Base-by-base conservation (phyloP, 129 eudicot genomes). In the Artemisia annua region DNA sequence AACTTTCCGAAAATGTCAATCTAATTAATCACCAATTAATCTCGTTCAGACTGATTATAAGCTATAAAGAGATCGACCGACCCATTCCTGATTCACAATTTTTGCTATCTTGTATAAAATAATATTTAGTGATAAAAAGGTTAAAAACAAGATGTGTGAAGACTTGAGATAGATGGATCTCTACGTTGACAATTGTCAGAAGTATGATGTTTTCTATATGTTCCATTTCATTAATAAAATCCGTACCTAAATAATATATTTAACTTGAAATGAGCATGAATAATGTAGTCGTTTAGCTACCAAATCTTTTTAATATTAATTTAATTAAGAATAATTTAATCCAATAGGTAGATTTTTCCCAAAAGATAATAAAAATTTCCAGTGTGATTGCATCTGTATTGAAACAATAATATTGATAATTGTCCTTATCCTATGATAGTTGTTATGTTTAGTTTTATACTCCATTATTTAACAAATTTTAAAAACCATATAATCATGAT, bases 361-460 rank as follows among this genome's bases (percentile, higher is more conserved):
- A 7, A 7, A 63, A 63, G 16, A 73, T 46, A 15, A 2, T 10
- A 16, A 46, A 43, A 66, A 13, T 54, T 75, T 26, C 20, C 57
- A 74, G 72, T 66, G 58, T 39, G 72, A 75, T 66, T 66, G 79
- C 73, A 66, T 66, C 79, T 75, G 24, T 44, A 16, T 55, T 44
- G 26, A n/a, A 22, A 43, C 52, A 54, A 66, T 65, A 20, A 50
- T 43, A 39, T 52, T 51, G 11, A 39, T 53, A 11, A n/a, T 20
- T 53, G 64, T 75, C 18, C 7, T 19, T n/a, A 13, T 43, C 72
- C 22, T 19, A 13, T 15, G 16, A 60, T 48, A 14, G 24, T 48
- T 72, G 46, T 71, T 12, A 12, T 46, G 48, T 48, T 71, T 35
- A 10, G 46, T 53, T 32, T 53, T 70, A 54, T 53, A 13, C 1